phyloP scores from a whole-genome alignment of 192 early-diverging fungal species.

The Phycomyces blakesleeanus region DNA sequence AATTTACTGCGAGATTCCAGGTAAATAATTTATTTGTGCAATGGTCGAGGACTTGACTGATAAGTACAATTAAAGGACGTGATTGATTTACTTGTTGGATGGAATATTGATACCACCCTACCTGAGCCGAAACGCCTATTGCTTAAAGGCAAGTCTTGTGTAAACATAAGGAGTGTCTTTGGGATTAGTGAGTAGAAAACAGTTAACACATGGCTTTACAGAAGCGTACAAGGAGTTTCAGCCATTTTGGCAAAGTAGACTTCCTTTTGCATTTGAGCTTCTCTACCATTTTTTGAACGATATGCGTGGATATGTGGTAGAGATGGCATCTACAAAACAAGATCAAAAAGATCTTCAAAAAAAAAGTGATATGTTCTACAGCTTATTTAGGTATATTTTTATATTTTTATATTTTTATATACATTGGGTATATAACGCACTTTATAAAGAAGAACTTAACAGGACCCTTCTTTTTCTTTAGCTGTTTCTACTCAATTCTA shows the following conservation, averaged over 20 bases:
- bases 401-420: not conserved
- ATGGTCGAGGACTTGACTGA: not conserved
- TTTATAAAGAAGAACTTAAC: too few relatives aligned
- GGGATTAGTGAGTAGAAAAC: not conserved
- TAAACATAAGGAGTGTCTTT: not conserved
- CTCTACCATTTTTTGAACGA: constrained; percentile 51
- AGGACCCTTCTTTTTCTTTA: too few relatives aligned
- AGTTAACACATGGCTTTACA: constrained; percentile 14
- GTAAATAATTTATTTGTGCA: not conserved
- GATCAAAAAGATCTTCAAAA: constrained; percentile 5
- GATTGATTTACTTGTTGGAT: constrained; percentile 66
- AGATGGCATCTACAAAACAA: not conserved
- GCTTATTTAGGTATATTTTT: constrained; percentile 17
- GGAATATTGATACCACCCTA: constrained; percentile 58
- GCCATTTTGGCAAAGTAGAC: constrained; percentile 42
- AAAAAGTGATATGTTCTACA: constrained; percentile 6
- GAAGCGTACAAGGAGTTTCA: constrained; percentile 43
- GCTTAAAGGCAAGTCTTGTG: constrained; percentile 49
- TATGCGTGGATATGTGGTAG: constrained; percentile 30
- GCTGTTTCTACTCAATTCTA: constrained; percentile 33
- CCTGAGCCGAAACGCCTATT: constrained; percentile 33
- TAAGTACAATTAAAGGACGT: constrained; percentile 34
- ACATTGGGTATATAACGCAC: too few relatives aligned
- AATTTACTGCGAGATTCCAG: constrained; percentile 16
- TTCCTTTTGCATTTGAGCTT: constrained; percentile 49